A percentile compares a stretch with the other conserved stretches of the same genome.
Evolutionary conservation across 2,329 filamentous ascomycete species (phyloP).

Genomic region (Fusarium praegraminearum): DNA sequence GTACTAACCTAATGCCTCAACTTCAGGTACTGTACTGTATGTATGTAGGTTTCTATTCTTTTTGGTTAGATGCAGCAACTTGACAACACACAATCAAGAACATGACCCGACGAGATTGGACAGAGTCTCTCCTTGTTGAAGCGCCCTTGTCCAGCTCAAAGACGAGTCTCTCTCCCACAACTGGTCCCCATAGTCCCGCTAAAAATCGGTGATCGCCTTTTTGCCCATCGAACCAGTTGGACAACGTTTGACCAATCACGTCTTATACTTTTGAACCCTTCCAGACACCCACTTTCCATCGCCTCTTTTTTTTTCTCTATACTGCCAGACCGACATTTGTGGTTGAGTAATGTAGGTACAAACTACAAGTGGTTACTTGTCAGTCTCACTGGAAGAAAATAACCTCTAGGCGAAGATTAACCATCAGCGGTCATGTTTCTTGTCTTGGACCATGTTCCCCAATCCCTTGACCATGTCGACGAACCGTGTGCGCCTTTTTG

Average conservation of each 20-base stretch:
- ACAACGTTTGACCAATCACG: conserved; percentile 36
- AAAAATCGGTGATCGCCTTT: conserved; percentile 43
- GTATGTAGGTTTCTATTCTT: neutral
- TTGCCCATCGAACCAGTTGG: conserved; percentile 41
- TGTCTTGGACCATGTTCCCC: conserved; percentile 25
- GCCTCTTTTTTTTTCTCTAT: conserved; percentile 19
- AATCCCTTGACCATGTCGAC: conserved; percentile 1
- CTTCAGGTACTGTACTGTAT: conserved; percentile 17
- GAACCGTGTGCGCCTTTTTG: conserved; percentile 18
- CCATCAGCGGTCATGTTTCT: conserved; percentile 1
- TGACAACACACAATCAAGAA: conserved; percentile 41
- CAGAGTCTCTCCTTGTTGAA: conserved; percentile 29
- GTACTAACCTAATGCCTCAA: conserved; percentile 1
- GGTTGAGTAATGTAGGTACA: neutral
- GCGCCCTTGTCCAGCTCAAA: conserved; percentile 35
- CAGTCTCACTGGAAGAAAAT: neutral
- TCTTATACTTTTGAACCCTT: conserved; percentile 27
- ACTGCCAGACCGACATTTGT: conserved; percentile 43
- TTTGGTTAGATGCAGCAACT: conserved; percentile 44
- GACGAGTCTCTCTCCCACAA: conserved; percentile 27
- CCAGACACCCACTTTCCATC: conserved; percentile 37
- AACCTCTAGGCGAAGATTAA: neutral
- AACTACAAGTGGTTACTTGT: no score
- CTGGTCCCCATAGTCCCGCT: conserved; percentile 45
- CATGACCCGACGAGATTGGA: conserved; percentile 36